These are phyloP conservation scores for Plasmodium blacklocki DNA, from an alignment of 169 alveolate genomes.

Conservation along the genomic window DNA sequence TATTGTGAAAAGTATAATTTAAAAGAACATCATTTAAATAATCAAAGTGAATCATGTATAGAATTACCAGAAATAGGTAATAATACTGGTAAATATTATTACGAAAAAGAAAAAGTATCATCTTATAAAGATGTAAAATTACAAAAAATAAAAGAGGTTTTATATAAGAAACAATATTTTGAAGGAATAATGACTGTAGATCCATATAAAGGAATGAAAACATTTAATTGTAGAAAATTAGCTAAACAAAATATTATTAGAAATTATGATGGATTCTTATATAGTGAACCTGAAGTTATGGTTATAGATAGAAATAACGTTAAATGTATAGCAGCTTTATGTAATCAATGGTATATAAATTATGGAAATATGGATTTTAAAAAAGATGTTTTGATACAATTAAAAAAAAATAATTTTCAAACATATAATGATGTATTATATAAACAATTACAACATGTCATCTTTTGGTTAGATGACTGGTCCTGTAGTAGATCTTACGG, in stretches of 20 bases:
- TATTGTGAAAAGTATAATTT: slow-evolving; percentile 85
- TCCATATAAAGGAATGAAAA: slow-evolving; percentile 91
- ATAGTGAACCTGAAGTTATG: slow-evolving; percentile 97
- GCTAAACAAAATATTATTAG: slow-evolving; percentile 83
- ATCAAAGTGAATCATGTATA: slow-evolving; percentile 93
- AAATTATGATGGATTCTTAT: slow-evolving; percentile 86
- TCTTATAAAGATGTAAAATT: slow-evolving; percentile 95
- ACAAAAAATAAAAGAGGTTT: slow-evolving; percentile 95
- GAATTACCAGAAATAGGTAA: slow-evolving; percentile 91
- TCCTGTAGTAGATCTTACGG: slow-evolving; percentile 99
- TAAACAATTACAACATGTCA: slow-evolving; percentile 92
- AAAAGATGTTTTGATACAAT: slow-evolving; percentile 91
- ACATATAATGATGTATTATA: slow-evolving; percentile 86
- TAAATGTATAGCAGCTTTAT: slow-evolving; percentile 96
- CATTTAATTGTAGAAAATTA: slow-evolving; percentile 86
- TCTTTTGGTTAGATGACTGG: slow-evolving; percentile 95
- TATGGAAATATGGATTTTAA: slow-evolving; percentile 98
- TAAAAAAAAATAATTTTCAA: slow-evolving; percentile 83
- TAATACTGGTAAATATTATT: slow-evolving; percentile 86
- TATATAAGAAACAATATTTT: slow-evolving; percentile 97
- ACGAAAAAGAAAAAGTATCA: slow-evolving; percentile 87
- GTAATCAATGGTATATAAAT: slow-evolving; percentile 97
- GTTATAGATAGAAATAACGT: slow-evolving; percentile 98
- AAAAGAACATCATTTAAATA: slow-evolving; percentile 84
- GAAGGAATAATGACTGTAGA: slow-evolving; percentile 97